Percentiles rank a stretch among this genome's conserved stretches.
These are phyloP conservation scores for Bipolaris bicolor DNA, from an alignment of 2,329 filamentous ascomycete genomes.

Conservation along the genomic window DNA sequence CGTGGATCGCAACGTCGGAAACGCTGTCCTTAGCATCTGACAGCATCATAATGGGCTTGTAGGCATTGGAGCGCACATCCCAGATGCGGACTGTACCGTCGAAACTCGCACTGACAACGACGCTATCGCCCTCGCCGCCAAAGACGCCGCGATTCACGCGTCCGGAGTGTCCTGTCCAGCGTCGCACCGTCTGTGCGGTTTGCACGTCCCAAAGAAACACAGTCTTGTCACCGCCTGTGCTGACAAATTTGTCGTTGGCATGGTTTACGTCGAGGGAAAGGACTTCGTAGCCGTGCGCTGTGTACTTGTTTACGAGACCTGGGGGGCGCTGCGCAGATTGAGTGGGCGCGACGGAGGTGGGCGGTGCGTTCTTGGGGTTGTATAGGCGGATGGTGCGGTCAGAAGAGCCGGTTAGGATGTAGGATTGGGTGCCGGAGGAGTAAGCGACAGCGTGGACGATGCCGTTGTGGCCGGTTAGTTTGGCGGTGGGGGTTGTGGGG, in stretches of 20 bases:
- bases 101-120: constrained; percentile 75
- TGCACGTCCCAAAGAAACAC: constrained; percentile 96
- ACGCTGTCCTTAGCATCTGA: constrained; percentile 75
- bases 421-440: constrained; percentile 57
- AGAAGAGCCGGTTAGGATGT: constrained; percentile 80
- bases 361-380: constrained; percentile 68
- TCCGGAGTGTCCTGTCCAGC: constrained; percentile 74
- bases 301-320: constrained; percentile 81
- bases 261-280: constrained; percentile 74
- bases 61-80: constrained; percentile 43
- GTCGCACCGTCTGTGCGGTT: constrained; percentile 74
- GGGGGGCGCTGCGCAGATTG: constrained; percentile 31
- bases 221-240: constrained; percentile 85
- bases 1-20: constrained; percentile 51
- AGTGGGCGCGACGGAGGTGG: constrained; percentile 44
- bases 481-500: constrained; percentile 49
- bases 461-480: constrained; percentile 52
- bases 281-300: constrained; percentile 90
- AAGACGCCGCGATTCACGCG: constrained; percentile 81
- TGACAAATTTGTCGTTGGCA: constrained; percentile 85
- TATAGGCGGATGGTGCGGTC: constrained; percentile 87
- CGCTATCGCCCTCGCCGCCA: constrained; percentile 73
- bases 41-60: constrained; percentile 74
- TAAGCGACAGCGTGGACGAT: constrained; percentile 59
- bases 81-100: constrained; percentile 79